Percentiles rank a stretch among this genome's conserved stretches.
phyloP scores from a whole-genome alignment of 345 rosid genomes.

The Rubroshorea leprosula region DNA sequence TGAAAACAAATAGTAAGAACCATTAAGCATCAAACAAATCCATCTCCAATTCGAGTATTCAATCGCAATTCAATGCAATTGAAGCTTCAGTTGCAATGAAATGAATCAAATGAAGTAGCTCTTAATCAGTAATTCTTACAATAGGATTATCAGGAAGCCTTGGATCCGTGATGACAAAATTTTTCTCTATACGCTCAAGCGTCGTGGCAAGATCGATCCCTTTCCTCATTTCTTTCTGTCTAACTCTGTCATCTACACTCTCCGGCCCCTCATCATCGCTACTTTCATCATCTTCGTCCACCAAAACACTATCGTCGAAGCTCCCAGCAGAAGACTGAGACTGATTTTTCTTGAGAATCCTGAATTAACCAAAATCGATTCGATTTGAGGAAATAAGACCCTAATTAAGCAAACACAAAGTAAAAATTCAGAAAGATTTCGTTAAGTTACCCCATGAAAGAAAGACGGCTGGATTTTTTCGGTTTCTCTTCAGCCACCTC shows the following conservation, averaged over 20 bases:
- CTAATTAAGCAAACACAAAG: not conserved
- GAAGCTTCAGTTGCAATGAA: no score
- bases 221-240: slow-evolving; percentile 94
- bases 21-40: not conserved
- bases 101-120: not conserved
- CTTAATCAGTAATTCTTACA: slow-evolving; percentile 38
- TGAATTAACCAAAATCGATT: slow-evolving; percentile 8
- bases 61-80: not conserved
- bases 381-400: not conserved
- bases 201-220: slow-evolving; percentile 97
- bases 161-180: slow-evolving; percentile 97
- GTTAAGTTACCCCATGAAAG: slow-evolving; percentile 65
- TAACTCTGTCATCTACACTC: slow-evolving; percentile 70
- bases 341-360: slow-evolving; percentile 50
- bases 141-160: slow-evolving; percentile 97
- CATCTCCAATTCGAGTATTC: not conserved
- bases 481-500: slow-evolving; percentile 69
- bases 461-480: slow-evolving; percentile 59
- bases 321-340: slow-evolving; percentile 37
- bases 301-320: slow-evolving; percentile 31
- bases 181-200: slow-evolving; percentile 97
- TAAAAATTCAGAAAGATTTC: not conserved
- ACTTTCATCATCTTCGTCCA: slow-evolving; percentile 39
- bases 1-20: slow-evolving; percentile 24
- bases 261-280: slow-evolving; percentile 65